These are phyloP conservation scores for Aspergillus ellipticus DNA, from an alignment of 495 filamentous ascomycete species.

Conservation along the genomic window DNA sequence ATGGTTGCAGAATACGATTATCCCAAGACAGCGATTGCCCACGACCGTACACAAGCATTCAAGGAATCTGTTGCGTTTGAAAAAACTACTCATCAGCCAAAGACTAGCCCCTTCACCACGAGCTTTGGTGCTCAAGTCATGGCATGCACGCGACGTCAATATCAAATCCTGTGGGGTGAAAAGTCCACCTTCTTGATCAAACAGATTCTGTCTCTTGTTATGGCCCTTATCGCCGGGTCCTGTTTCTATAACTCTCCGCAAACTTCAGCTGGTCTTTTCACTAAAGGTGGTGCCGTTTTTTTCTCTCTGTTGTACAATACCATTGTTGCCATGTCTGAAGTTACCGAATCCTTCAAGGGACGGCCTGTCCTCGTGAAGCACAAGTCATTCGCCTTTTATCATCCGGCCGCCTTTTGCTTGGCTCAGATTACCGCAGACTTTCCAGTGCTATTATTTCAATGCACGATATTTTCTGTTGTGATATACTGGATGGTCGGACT, in stretches of 20 bases:
- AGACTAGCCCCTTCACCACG: constrained; percentile 53
- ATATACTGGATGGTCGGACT: constrained; percentile 71
- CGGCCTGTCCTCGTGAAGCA: constrained; percentile 74
- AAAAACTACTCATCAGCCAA: constrained; percentile 37
- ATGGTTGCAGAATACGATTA: constrained; percentile 50
- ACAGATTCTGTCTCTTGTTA: constrained; percentile 42
- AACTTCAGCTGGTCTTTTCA: constrained; percentile 44
- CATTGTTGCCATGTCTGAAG: constrained; percentile 66
- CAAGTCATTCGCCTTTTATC: constrained; percentile 69
- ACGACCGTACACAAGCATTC: constrained; percentile 45
- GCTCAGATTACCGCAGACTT: constrained; percentile 68
- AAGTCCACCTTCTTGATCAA: constrained; percentile 59
- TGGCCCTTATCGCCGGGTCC: constrained; percentile 41
- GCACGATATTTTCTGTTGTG: constrained; percentile 61
- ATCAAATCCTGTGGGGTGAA: constrained; percentile 59
- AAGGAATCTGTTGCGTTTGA: constrained; percentile 43
- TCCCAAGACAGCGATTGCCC: constrained; percentile 40
- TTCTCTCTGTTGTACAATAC: constrained; percentile 72
- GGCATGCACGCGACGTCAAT: constrained; percentile 50
- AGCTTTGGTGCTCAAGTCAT: constrained; percentile 56
- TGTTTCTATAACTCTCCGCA: constrained; percentile 38
- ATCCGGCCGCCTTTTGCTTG: constrained; percentile 68
- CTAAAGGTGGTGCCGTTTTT: constrained; percentile 59
- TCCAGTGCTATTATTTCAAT: constrained; percentile 62
- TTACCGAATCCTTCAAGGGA: constrained; percentile 64